phyloP scores from a whole-genome alignment of 2,329 filamentous ascomycete species.

The Dryadomyces quercus-mongolicae region DNA sequence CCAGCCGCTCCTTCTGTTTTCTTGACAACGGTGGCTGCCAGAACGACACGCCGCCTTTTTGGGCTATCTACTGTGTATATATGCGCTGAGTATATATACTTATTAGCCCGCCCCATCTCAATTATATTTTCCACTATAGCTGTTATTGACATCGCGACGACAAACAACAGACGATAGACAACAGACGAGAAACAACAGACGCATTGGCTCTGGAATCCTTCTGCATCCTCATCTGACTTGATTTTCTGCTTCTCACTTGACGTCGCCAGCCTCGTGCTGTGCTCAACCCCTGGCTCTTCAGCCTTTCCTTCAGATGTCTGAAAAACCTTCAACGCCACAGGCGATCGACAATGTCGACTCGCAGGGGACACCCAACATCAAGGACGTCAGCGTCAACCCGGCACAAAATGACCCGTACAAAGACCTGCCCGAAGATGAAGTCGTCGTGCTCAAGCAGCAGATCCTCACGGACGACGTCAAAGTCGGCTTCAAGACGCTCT shows the following conservation, averaged over 20 bases:
- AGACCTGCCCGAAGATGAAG: slow-evolving; percentile 54
- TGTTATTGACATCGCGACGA: too few relatives aligned
- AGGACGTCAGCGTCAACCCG: not conserved
- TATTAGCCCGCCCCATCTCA: too few relatives aligned
- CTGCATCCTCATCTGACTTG: too few relatives aligned
- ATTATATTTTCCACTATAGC: too few relatives aligned
- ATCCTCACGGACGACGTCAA: slow-evolving; percentile 52
- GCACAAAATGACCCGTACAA: slow-evolving; percentile 35
- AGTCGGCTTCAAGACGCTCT: slow-evolving; percentile 53
- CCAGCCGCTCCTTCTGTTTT: too few relatives aligned
- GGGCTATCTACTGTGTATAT: too few relatives aligned
- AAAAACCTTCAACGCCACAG: slow-evolving; percentile 6
- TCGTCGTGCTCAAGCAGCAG: slow-evolving; percentile 54
- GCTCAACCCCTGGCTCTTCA: not conserved
- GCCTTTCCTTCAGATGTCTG: not conserved
- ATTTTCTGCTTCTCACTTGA: too few relatives aligned
- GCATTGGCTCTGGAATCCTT: not conserved
- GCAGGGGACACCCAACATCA: slow-evolving; percentile 17
- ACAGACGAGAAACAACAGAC: too few relatives aligned
- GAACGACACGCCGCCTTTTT: too few relatives aligned
- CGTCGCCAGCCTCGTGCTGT: not conserved
- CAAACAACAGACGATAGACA: too few relatives aligned
- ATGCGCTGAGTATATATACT: too few relatives aligned
- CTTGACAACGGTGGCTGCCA: too few relatives aligned
- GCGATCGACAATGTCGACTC: slow-evolving; percentile 31